These are phyloP conservation scores for Polyporus arcularius DNA, from an alignment of 768 basidiomycete species.

Conservation along the genomic window DNA sequence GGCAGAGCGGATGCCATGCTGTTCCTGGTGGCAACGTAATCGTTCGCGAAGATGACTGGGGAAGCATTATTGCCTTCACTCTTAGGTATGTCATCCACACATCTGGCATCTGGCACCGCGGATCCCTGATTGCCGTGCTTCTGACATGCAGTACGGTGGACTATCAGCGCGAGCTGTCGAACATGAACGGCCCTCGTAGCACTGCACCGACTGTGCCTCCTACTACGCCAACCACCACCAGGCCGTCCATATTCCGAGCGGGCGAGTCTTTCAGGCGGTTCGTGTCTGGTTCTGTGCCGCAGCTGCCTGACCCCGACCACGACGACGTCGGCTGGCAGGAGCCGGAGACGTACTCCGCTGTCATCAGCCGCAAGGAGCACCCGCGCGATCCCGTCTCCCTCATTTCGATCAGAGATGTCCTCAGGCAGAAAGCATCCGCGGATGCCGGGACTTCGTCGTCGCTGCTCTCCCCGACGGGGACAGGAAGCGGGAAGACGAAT, in stretches of 20 bases:
- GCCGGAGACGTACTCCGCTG: constrained; percentile 59
- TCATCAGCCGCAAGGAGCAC: constrained; percentile 64
- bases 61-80: constrained; percentile 77
- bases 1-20: constrained; percentile 58
- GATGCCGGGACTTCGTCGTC: constrained; percentile 33
- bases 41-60: constrained; percentile 72
- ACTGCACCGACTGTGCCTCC: constrained; percentile 13
- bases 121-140: not conserved
- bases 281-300: constrained; percentile 34
- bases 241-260: constrained; percentile 52
- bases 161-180: constrained; percentile 47
- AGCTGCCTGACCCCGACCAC: constrained; percentile 57
- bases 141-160: constrained; percentile 52
- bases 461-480: constrained; percentile 18
- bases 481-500: constrained; percentile 17
- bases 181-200: constrained; percentile 25
- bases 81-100: constrained; percentile 48
- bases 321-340: constrained; percentile 61
- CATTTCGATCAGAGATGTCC: constrained; percentile 60
- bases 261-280: constrained; percentile 54
- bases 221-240: constrained; percentile 24
- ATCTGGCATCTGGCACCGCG: not conserved
- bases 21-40: constrained; percentile 68
- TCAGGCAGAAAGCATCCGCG: constrained; percentile 52
- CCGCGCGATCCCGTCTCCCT: constrained; percentile 57